Conservation (phyloP, 176 grass and related monocot genomes). For the Calamus simplicifolius region DNA sequence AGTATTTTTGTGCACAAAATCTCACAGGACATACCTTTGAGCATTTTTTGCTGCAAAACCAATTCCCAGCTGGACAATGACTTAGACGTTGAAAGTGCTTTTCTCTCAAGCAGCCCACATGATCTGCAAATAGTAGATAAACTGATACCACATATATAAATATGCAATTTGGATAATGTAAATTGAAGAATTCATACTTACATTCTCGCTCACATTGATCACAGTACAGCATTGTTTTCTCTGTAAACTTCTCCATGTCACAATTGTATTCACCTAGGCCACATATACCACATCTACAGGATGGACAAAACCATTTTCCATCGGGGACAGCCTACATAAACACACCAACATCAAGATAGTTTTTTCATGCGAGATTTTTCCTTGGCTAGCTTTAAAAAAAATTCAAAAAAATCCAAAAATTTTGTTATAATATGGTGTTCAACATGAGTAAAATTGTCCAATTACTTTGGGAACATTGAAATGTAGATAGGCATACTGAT, state of each 20-base stretch:
- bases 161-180: conserved; percentile 9
- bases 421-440: too few relatives aligned
- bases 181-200: conserved; percentile 27
- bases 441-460: too few relatives aligned
- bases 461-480: too few relatives aligned
- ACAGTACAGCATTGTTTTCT: conserved; percentile 56
- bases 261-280: conserved; percentile 41
- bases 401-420: too few relatives aligned
- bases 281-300: conserved; percentile 58
- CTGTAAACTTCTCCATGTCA: conserved; percentile 33
- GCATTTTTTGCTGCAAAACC: conserved; percentile 67
- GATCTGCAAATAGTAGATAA: conserved; percentile 46
- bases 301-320: conserved; percentile 72
- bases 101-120: conserved; percentile 49
- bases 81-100: conserved; percentile 25
- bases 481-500: too few relatives aligned
- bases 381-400: too few relatives aligned
- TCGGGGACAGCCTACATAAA: conserved; percentile 40
- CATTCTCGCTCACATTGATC: conserved; percentile 74
- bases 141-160: conserved; percentile 16
- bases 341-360: too few relatives aligned
- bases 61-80: conserved; percentile 33
- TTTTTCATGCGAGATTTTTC: too few relatives aligned
- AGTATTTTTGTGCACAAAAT: too few relatives aligned
- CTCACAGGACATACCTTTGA: conserved; percentile 32